Evolutionary conservation across 2,329 filamentous ascomycete genomes (phyloP).

Genomic region (Exserohilum rostratum): DNA sequence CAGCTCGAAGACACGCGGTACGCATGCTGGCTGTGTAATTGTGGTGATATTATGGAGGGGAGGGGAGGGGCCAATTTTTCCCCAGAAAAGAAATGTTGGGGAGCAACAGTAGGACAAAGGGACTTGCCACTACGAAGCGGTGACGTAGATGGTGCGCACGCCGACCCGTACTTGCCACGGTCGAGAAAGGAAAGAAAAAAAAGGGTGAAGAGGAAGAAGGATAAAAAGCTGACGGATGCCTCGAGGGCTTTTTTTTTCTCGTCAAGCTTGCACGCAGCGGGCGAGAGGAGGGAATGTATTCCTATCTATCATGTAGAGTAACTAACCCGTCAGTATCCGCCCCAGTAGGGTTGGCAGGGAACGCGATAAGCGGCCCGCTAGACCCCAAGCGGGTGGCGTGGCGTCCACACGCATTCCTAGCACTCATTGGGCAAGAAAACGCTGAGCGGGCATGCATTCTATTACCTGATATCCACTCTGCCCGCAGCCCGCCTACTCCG

Average conservation of each 20-base stretch:
- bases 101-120: neutral
- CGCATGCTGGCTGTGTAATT: slow-evolving; percentile 32
- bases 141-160: slow-evolving; percentile 1
- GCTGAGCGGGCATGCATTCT: slow-evolving; percentile 15
- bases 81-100: neutral
- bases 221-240: slow-evolving; percentile 7
- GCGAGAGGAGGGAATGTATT: neutral
- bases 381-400: slow-evolving; percentile 18
- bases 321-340: slow-evolving; percentile 26
- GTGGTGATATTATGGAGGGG: neutral
- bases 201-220: neutral
- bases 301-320: neutral
- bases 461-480: slow-evolving; percentile 25
- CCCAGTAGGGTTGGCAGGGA: neutral
- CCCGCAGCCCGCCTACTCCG: slow-evolving; percentile 13
- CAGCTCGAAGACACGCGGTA: slow-evolving; percentile 40
- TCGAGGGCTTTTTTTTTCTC: slow-evolving; percentile 1
- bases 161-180: slow-evolving; percentile 1
- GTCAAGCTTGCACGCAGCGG: neutral
- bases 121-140: neutral
- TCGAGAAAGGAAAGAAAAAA: neutral
- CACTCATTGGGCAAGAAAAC: slow-evolving; percentile 26
- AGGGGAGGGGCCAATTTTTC: neutral
- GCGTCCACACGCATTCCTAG: slow-evolving; percentile 19
- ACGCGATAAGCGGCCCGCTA: slow-evolving; percentile 24